Evolutionary conservation across 2,329 filamentous ascomycete species (phyloP).

Genomic region (Penicillium expansum): DNA sequence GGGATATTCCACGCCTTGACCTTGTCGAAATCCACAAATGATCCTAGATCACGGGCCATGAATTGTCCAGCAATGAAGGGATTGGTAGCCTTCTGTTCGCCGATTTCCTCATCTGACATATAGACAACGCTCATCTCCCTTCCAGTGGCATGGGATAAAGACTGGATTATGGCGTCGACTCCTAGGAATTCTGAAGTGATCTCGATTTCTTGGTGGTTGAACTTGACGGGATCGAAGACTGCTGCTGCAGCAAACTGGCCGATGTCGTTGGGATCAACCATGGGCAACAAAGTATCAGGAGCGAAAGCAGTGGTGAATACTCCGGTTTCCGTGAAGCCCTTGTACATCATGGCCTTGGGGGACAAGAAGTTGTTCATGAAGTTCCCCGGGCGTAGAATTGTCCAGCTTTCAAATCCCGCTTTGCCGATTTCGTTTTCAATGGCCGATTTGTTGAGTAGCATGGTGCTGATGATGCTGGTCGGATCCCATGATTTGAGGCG

Average conservation of each 20-base stretch:
- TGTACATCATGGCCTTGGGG: not conserved
- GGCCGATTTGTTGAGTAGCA: conserved; percentile 42
- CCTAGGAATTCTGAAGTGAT: not conserved
- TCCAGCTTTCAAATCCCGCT: conserved; percentile 46
- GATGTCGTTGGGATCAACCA: not conserved
- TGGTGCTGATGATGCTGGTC: conserved; percentile 25
- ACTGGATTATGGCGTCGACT: not conserved
- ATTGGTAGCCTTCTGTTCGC: not conserved
- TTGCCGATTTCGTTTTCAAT: conserved; percentile 43
- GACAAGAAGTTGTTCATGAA: conserved; percentile 52
- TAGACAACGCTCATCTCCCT: not conserved
- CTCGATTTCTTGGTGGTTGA: not conserved
- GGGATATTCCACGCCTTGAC: not conserved
- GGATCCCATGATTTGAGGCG: conserved; percentile 24
- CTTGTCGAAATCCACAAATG: not conserved
- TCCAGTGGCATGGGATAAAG: not conserved
- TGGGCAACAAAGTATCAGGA: not conserved
- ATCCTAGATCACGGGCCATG: not conserved
- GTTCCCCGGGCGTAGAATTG: conserved; percentile 50
- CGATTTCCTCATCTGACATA: not conserved
- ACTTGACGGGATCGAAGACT: not conserved
- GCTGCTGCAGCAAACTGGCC: not conserved
- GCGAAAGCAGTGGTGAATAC: not conserved
- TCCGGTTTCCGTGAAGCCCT: not conserved
- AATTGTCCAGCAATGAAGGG: not conserved